Percentiles rank a stretch among this genome's conserved stretches.
Evolutionary conservation across 2,329 filamentous ascomycete genomes (phyloP).

Genomic region (Rosellinia necatrix): DNA sequence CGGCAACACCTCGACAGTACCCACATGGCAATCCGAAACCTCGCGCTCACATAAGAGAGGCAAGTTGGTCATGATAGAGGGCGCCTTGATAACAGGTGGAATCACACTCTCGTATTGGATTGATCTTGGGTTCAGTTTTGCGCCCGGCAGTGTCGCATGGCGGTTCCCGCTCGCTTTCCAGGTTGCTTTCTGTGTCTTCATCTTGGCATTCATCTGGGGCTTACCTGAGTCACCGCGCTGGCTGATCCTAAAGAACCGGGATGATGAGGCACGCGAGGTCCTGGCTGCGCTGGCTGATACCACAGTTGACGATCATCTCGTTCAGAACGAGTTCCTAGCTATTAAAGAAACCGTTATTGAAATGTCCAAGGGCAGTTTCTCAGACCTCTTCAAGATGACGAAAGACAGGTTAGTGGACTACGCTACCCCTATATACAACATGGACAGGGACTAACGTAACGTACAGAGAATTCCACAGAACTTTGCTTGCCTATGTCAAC

Average conservation of each 20-base stretch:
- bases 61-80: constrained; percentile 66
- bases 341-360: constrained; percentile 72
- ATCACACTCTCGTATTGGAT: constrained; percentile 66
- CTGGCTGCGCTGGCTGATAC: constrained; percentile 48
- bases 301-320: constrained; percentile 54
- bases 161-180: constrained; percentile 65
- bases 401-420: constrained; percentile 49
- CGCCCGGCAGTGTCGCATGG: constrained; percentile 57
- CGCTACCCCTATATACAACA: background rate
- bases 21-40: constrained; percentile 66
- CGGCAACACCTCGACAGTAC: constrained; percentile 52
- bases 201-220: constrained; percentile 56
- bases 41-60: constrained; percentile 61
- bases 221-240: constrained; percentile 58
- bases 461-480: constrained; percentile 55
- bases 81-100: constrained; percentile 60
- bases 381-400: constrained; percentile 62
- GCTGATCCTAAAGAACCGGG: constrained; percentile 50
- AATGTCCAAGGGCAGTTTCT: constrained; percentile 56
- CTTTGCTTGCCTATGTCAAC: constrained; percentile 59
- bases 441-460: constrained; percentile 19
- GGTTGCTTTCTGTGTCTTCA: constrained; percentile 62
- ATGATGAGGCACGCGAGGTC: constrained; percentile 50
- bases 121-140: constrained; percentile 61
- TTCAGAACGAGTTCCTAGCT: constrained; percentile 56